Evolutionary conservation across 2,329 filamentous ascomycete species (phyloP).

Genomic region (Tolypocladium tropicale): DNA sequence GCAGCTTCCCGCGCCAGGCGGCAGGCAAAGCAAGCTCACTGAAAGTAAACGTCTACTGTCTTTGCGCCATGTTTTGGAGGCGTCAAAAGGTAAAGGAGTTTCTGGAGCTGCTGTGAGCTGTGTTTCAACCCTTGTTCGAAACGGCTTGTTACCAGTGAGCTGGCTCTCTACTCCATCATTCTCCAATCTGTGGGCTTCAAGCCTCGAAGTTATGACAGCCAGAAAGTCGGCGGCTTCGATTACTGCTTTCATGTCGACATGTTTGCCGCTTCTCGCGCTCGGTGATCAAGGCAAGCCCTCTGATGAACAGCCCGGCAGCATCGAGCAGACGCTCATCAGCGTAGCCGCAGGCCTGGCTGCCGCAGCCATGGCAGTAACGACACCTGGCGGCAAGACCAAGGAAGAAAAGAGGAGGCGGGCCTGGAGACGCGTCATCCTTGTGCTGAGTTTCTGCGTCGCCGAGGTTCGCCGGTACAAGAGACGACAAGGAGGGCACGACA

Average conservation of each 20-base stretch:
- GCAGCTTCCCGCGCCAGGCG: conserved; percentile 8
- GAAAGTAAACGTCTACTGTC: conserved; percentile 11
- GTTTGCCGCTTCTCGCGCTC: conserved; percentile 12
- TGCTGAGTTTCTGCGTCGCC: conserved; percentile 14
- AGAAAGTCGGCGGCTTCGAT: conserved; percentile 10
- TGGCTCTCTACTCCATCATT: conserved; percentile 16
- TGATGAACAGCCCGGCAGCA: conserved; percentile 2
- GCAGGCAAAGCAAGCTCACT: conserved; percentile 5
- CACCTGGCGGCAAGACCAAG: conserved; percentile 3
- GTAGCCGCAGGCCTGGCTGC: conserved; percentile 19
- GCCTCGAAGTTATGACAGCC: conserved; percentile 13
- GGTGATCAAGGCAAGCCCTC: conserved; percentile 1
- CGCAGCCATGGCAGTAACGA: conserved; percentile 12
- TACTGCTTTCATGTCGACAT: conserved; percentile 12
- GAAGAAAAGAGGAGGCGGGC: conserved; percentile 6
- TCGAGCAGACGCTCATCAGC: conserved; percentile 17
- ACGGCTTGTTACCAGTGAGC: conserved; percentile 9
- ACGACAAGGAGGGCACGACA: background rate
- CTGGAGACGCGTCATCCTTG: conserved; percentile 13
- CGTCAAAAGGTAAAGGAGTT: conserved; percentile 2
- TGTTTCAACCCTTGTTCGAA: conserved; percentile 11
- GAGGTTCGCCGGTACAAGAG: conserved; percentile 5
- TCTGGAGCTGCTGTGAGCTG: conserved; percentile 11
- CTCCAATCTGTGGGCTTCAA: conserved; percentile 13
- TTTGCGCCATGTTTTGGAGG: conserved; percentile 10